These are phyloP conservation scores for Cercospora zeina DNA, from an alignment of 2,329 filamentous ascomycete species.

Conservation along the genomic window DNA sequence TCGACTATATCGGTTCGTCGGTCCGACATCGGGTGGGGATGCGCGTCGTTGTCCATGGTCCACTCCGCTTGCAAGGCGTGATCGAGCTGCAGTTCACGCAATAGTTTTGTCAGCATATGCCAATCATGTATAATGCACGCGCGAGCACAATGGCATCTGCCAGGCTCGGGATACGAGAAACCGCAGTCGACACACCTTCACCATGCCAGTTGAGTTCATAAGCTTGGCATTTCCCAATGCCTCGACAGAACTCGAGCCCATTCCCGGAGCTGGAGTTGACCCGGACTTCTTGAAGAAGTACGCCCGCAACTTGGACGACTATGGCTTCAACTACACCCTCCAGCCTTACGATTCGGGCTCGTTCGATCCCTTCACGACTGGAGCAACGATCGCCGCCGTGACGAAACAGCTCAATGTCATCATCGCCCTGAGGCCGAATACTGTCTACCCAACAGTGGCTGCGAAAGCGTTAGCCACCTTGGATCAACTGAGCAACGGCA, in stretches of 20 bases:
- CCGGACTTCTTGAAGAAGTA: constrained; percentile 59
- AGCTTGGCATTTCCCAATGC: constrained; percentile 59
- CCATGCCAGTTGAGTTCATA: constrained; percentile 55
- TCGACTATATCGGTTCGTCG: constrained; percentile 11
- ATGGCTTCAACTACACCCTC: constrained; percentile 63
- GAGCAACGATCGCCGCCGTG: constrained; percentile 57
- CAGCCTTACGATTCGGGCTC: constrained; percentile 59
- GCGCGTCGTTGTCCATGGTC: constrained; percentile 12
- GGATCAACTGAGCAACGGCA: constrained; percentile 59
- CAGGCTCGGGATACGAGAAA: neutral
- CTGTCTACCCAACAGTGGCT: constrained; percentile 62
- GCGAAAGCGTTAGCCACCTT: constrained; percentile 63
- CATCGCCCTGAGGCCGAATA: constrained; percentile 63
- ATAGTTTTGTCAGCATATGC: constrained; percentile 16
- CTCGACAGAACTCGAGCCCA: constrained; percentile 58
- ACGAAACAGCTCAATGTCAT: constrained; percentile 63
- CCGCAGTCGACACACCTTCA: neutral
- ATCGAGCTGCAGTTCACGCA: constrained; percentile 24
- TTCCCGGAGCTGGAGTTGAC: constrained; percentile 56
- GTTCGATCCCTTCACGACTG: constrained; percentile 60
- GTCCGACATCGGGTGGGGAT: constrained; percentile 21
- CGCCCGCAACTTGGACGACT: constrained; percentile 59
- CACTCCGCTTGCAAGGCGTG: constrained; percentile 24
- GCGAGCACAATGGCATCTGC: neutral
- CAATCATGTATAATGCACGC: constrained; percentile 14